phyloP scores from a whole-genome alignment of 768 basidiomycete species.

The Lyophyllum semitale region DNA sequence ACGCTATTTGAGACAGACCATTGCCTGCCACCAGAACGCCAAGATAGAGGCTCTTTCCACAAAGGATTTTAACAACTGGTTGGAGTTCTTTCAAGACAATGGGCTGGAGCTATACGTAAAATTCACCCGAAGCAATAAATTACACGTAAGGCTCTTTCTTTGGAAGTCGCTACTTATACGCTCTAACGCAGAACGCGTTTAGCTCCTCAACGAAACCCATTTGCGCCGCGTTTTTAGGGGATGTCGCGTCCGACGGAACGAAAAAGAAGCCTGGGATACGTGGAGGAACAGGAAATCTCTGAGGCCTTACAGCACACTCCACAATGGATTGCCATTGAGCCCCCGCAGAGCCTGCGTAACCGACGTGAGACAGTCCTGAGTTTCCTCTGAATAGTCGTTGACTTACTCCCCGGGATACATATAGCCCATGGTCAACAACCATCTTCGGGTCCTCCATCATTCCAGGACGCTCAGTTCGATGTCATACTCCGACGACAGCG shows the following conservation, averaged over 20 bases:
- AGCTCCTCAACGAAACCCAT: neutral
- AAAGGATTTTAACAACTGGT: too few species aligned
- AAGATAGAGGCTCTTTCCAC: neutral
- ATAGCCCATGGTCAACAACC: neutral
- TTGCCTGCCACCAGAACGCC: neutral
- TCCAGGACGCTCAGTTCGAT: conserved; percentile 50
- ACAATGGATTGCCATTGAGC: conserved; percentile 28
- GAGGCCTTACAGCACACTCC: neutral
- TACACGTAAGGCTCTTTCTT: neutral
- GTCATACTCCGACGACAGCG: conserved; percentile 64
- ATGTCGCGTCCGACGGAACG: neutral
- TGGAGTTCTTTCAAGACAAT: neutral
- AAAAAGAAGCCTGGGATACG: neutral
- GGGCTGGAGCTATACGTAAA: neutral
- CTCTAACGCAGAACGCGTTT: neutral
- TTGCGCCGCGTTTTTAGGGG: neutral
- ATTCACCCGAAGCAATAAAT: neutral
- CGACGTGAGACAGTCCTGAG: conserved; percentile 2
- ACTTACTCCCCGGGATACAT: neutral
- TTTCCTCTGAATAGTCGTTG: neutral
- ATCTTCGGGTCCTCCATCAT: conserved; percentile 32
- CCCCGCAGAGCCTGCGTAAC: conserved; percentile 11
- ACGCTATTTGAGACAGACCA: neutral
- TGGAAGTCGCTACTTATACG: neutral
- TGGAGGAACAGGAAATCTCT: conserved; percentile 4